Base-by-base conservation (phyloP, 2,329 filamentous ascomycete species). In the Plenodomus biglobosus region DNA sequence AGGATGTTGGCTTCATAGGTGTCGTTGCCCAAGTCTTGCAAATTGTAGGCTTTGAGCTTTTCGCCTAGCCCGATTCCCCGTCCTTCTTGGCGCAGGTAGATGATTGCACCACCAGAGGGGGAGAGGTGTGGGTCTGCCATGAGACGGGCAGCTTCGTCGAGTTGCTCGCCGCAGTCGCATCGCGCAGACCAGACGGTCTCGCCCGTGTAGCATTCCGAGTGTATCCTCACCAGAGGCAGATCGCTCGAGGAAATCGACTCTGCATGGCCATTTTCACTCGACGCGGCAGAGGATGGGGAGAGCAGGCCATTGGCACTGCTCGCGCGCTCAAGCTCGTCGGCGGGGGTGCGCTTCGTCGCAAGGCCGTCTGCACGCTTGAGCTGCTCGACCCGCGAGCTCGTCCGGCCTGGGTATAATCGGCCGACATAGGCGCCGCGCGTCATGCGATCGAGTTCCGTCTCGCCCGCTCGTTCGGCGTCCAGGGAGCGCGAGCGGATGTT, bases 151-250 rank as follows among this genome's bases (percentile, higher is more conserved):
- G 94, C 94, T 76, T 99, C 94, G 71, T 99, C 94, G 2, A 99
- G 81, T 71, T 99, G 94, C 75, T 99, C 94, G 47, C 94, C 94
- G 71, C 94, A 99, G 75, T 99, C 94, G 75, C 94, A 99, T 21
- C 94, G 85, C 30, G 94, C 92, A 7, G 92, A 96, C 94, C 94
- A 97, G 1, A 95, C 94, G 1, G 94, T 99, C 78, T 99, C 94
- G 50, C 94, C 94, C 0, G 94, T 99, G 73, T 99, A 99, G 75
- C 94, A 99, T 73, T 99, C 94, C 2, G 90, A 95, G 72, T 99
- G 94, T 67, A 99, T 99, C 48, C 94, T 83, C 39, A 99, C 92
- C 34, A 99, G 78, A 0, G 94, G 90, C 1, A 87, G 73, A 11
- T 72, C 68, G 2, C 67, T 59, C 3, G 69, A 64, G 0, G 64